phyloP scores from a whole-genome alignment of 345 rosid genomes.

The Eucalyptus erythrocorys region DNA sequence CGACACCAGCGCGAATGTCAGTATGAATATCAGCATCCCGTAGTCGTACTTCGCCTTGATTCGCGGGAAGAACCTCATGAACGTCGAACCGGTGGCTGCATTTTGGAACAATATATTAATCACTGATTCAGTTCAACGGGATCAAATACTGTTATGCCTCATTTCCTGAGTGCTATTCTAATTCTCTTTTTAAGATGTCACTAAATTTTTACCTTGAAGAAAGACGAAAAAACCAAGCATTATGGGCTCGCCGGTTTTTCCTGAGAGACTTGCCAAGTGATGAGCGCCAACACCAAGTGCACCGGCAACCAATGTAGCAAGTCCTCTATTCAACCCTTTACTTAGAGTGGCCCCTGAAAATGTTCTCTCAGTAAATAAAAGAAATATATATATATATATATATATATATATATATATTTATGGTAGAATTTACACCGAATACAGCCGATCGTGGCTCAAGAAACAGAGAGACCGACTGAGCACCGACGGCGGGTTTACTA shows the following conservation, averaged over 20 bases:
- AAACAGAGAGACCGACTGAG: not conserved
- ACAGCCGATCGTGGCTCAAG: not conserved
- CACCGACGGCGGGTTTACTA: not conserved
- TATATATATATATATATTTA: no score
- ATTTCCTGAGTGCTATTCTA: not conserved
- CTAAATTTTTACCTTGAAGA: constrained; percentile 20
- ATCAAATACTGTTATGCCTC: not conserved
- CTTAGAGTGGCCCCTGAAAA: constrained; percentile 45
- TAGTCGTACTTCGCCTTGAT: constrained; percentile 86
- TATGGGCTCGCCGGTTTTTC: constrained; percentile 46
- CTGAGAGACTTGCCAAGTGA: constrained; percentile 43
- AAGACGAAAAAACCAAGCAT: constrained; percentile 62
- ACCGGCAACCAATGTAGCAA: constrained; percentile 60
- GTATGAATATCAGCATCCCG: constrained; percentile 57
- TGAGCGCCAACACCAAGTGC: constrained; percentile 61
- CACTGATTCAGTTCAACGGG: not conserved
- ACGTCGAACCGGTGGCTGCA: constrained; percentile 56
- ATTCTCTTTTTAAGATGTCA: not conserved
- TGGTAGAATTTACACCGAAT: not conserved
- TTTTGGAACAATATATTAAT: not conserved
- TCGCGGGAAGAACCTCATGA: constrained; percentile 57
- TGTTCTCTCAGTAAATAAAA: not conserved
- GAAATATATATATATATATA: not conserved
- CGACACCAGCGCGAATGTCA: constrained; percentile 65
- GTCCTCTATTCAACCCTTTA: constrained; percentile 56